Evolutionary conservation across 202 grass and related monocot genomes (phyloP).

Genomic region (Dendrocalamus latiflorus): DNA sequence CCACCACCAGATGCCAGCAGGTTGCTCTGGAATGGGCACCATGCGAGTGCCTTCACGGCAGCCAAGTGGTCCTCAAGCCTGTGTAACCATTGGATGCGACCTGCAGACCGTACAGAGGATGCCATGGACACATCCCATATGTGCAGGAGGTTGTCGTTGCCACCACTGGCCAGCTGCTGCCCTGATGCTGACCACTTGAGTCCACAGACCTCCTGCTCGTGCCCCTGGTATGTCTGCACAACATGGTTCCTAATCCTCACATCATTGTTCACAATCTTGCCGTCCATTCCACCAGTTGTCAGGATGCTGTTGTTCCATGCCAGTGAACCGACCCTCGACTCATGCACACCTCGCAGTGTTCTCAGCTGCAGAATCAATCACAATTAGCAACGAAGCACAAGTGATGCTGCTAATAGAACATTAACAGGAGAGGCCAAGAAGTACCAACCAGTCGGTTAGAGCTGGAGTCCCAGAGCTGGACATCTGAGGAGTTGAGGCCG

Average conservation of each 20-base stretch:
- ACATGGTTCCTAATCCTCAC: conserved; percentile 38
- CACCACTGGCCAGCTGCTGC: conserved; percentile 50
- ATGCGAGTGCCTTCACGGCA: conserved; percentile 63
- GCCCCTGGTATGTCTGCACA: conserved; percentile 47
- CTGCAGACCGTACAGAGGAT: conserved; percentile 27
- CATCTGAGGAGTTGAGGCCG: no score
- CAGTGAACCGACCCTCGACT: no score
- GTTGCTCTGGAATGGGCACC: conserved; percentile 70
- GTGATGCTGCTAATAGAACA: no score
- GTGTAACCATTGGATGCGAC: conserved; percentile 38
- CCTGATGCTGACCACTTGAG: conserved; percentile 56
- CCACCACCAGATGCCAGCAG: conserved; percentile 60
- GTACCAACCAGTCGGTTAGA: no score
- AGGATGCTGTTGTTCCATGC: no score
- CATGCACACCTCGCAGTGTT: no score
- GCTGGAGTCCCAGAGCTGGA: no score
- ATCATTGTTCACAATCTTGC: no score
- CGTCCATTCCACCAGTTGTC: no score
- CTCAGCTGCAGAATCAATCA: no score
- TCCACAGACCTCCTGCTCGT: conserved; percentile 54
- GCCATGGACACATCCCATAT: conserved; percentile 57
- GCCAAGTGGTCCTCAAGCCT: conserved; percentile 41
- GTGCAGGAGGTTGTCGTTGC: conserved; percentile 63
- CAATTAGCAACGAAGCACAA: no score
- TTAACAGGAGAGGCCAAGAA: no score